Evolutionary conservation across 1,139 yeast species (phyloP).

Genomic region (Suhomyces chickasaworum): DNA sequence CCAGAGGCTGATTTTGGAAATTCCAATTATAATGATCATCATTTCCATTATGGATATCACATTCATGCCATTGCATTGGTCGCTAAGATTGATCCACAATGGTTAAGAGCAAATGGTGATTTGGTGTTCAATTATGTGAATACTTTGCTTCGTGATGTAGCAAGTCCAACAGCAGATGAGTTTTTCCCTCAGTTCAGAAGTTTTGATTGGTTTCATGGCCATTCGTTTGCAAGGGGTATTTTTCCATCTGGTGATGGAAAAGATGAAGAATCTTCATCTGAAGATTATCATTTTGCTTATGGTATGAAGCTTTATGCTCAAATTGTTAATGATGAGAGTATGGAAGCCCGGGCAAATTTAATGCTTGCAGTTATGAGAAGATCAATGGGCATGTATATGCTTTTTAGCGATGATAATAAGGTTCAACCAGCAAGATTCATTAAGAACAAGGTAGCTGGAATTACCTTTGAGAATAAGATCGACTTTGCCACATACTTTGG

Average conservation of each 20-base stretch:
- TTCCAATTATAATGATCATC: conserved; percentile 77
- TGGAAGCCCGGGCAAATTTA: conserved; percentile 44
- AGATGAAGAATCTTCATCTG: conserved; percentile 50
- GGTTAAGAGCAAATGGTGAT: conserved; percentile 33
- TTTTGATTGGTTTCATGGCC: conserved; percentile 52
- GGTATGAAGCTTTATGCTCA: conserved; percentile 45
- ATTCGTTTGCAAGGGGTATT: conserved; percentile 50
- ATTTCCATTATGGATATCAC: conserved; percentile 80
- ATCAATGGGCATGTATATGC: conserved; percentile 48
- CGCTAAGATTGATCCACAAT: conserved; percentile 52
- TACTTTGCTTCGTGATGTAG: conserved; percentile 43
- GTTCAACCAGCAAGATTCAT: conserved; percentile 42
- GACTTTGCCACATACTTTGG: conserved; percentile 51
- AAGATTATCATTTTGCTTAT: conserved; percentile 48
- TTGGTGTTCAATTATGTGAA: conserved; percentile 34
- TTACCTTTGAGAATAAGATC: conserved; percentile 47
- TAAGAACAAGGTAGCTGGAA: conserved; percentile 47
- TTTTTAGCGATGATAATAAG: conserved; percentile 40
- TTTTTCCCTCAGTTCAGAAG: conserved; percentile 45
- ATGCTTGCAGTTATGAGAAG: conserved; percentile 47
- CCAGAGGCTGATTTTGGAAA: conserved; percentile 75
- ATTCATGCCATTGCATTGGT: conserved; percentile 71
- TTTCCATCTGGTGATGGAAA: conserved; percentile 50
- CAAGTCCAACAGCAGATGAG: conserved; percentile 40
- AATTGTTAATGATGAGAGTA: conserved; percentile 32